Base-by-base conservation (phyloP, 2,329 filamentous ascomycete species). In the Teratosphaeria pseudoeucalypti region DNA sequence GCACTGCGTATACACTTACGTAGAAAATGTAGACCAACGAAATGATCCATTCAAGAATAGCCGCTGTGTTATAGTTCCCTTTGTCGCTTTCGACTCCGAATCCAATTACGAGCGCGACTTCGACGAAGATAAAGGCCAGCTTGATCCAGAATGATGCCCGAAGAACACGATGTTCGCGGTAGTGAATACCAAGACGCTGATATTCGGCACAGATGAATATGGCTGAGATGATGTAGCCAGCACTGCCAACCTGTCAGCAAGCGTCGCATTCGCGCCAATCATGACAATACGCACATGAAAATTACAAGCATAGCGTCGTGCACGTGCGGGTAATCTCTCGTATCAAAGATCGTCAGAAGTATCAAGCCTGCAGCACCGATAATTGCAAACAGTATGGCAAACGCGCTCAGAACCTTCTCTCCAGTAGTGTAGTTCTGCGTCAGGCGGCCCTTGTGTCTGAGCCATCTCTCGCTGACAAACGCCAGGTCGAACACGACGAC, bases 161-260 rank as follows among this genome's bases (percentile, higher is more conserved):
- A 11, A 99, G 82, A 64, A 94, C 77, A 58, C 80, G 82, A 74
- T 92, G 83, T 61, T 91, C 77, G 63, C 87, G 87, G 77, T 92
- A 89, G 71, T 87, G 86, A 57, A 87, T 85, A 29, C 91, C 90
- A 1, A 97, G 81, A 2, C 89, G 85, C 69, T 94, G 87, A 73
- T 95, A 96, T 73, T 96, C 91, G 77, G 84, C 85, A 78, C 92
- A 96, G 65, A 92, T 88, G 74, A 92, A 92, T 66, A 96, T 81
- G 59, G 92, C 92, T 4, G 86, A 90, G 58, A 96, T 71, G 58
- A 96, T 78, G 73, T 95, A 97, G 37, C 90, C 94, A 14, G 74
- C 85, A 56, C 71, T 74, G 54, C 5, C 27, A n/a, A 19, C 23
- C 23, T 23, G 4, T 55, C 63, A 34, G 62, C 59, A 54, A 49